Evolutionary conservation across 1,139 yeast genomes (phyloP).

Genomic region (Taiozyma sp.): DNA sequence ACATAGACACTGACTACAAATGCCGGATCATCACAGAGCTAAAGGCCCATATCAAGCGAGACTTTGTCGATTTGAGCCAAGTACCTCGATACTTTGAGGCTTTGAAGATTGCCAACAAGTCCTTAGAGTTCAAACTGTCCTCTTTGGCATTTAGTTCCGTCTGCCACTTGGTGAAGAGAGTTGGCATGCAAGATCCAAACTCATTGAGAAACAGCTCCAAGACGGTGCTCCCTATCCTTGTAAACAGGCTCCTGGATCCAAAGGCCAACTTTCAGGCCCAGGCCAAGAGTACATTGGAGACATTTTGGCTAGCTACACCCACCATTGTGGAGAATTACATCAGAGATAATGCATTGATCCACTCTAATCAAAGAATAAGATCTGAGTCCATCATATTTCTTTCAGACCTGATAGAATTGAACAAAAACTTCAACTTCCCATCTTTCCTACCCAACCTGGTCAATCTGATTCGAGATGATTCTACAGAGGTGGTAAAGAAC

Average conservation of each 20-base stretch:
- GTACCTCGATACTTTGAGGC: conserved; percentile 58
- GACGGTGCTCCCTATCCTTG: conserved; percentile 52
- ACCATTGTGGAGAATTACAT: conserved; percentile 47
- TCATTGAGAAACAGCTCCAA: conserved; percentile 45
- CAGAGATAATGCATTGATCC: conserved; percentile 46
- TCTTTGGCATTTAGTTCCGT: conserved; percentile 58
- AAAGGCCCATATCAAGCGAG: conserved; percentile 68
- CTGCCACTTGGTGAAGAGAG: conserved; percentile 72
- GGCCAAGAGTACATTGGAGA: conserved; percentile 56
- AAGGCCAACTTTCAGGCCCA: conserved; percentile 40
- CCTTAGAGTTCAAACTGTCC: conserved; percentile 38
- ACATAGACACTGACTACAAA: conserved; percentile 28
- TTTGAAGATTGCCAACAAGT: conserved; percentile 42
- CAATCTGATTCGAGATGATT: conserved; percentile 32
- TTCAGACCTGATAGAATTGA: conserved; percentile 32
- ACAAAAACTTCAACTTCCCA: conserved; percentile 37
- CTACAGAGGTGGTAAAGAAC: conserved; percentile 29
- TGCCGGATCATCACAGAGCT: conserved; percentile 42
- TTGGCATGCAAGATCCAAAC: conserved; percentile 66
- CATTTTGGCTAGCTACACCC: conserved; percentile 65
- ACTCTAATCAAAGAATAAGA: conserved; percentile 36
- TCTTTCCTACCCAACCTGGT: conserved; percentile 39
- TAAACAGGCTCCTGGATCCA: conserved; percentile 48
- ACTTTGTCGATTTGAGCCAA: conserved; percentile 48
- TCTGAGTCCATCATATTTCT: conserved; percentile 39